phyloP scores from a whole-genome alignment of 129 eudicot species.

The Flaveria robusta region DNA sequence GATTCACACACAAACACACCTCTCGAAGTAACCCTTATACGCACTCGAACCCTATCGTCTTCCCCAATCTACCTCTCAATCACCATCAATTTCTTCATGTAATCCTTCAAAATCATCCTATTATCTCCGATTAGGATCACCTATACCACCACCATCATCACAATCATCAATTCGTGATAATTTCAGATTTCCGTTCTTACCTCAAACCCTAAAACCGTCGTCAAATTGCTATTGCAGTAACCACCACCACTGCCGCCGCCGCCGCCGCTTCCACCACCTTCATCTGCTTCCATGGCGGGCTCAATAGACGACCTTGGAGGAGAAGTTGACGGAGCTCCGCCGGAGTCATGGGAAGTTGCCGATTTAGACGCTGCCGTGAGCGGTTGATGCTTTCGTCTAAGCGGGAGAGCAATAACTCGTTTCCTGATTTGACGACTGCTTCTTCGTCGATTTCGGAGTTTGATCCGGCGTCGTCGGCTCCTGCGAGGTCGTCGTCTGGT shows the following conservation, averaged over 20 bases:
- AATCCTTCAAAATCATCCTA: constrained; percentile 15
- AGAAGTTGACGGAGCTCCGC: constrained; percentile 33
- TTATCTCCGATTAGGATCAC: constrained; percentile 12
- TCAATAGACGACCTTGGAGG: constrained; percentile 55
- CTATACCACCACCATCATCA: constrained; percentile 6
- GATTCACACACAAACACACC: constrained; percentile 2
- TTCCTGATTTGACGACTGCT: constrained; percentile 12
- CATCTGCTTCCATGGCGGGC: constrained; percentile 39
- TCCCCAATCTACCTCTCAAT: background rate
- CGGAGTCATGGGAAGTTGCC: constrained; percentile 93
- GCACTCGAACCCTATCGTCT: constrained; percentile 18
- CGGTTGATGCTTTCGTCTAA: constrained; percentile 58
- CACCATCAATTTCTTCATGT: constrained; percentile 25
- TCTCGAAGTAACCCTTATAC: background rate
- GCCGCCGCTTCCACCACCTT: background rate
- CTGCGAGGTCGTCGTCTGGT: constrained; percentile 28
- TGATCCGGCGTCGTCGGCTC: constrained; percentile 19
- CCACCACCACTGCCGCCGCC: background rate
- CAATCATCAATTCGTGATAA: constrained; percentile 23
- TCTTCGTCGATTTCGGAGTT: constrained; percentile 25
- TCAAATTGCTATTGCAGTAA: constrained; percentile 12
- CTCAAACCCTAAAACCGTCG: constrained; percentile 24
- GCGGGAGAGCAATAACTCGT: constrained; percentile 28
- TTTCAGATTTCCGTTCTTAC: constrained; percentile 1
- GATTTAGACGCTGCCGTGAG: constrained; percentile 79